Evolutionary conservation across 2,329 filamentous ascomycete genomes (phyloP).

Genomic region (Bipolaris oryzae): DNA sequence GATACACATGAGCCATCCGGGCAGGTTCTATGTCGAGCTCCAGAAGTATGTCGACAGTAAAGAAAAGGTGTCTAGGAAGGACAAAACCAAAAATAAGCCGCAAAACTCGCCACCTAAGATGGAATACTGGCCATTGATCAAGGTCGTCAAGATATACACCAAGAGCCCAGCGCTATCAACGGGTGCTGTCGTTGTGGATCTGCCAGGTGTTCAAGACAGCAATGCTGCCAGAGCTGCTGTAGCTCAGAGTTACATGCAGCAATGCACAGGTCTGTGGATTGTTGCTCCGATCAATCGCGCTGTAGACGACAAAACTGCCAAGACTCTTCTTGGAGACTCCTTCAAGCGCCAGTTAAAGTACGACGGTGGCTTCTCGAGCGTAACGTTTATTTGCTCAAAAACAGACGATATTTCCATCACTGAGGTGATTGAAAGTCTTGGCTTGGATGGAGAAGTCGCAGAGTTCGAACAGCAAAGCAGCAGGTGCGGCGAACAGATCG

Average conservation of each 20-base stretch:
- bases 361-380: slow-evolving; percentile 59
- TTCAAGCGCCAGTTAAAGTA: slow-evolving; percentile 66
- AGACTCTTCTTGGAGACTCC: slow-evolving; percentile 60
- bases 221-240: slow-evolving; percentile 66
- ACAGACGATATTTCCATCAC: slow-evolving; percentile 64
- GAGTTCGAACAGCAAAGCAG: slow-evolving; percentile 34
- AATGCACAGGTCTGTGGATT: slow-evolving; percentile 66
- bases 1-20: slow-evolving; percentile 48
- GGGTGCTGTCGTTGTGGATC: slow-evolving; percentile 62
- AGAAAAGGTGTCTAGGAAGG: slow-evolving; percentile 51
- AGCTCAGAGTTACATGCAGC: slow-evolving; percentile 64
- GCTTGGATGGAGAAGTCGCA: slow-evolving; percentile 42
- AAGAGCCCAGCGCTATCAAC: slow-evolving; percentile 59
- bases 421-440: slow-evolving; percentile 51
- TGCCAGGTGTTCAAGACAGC: slow-evolving; percentile 65
- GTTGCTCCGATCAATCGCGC: slow-evolving; percentile 66
- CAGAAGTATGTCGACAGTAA: slow-evolving; percentile 63
- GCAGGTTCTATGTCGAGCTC: slow-evolving; percentile 55
- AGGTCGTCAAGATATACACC: slow-evolving; percentile 59
- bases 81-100: slow-evolving; percentile 37
- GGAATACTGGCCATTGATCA: slow-evolving; percentile 60
- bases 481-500: slow-evolving; percentile 22
- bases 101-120: slow-evolving; percentile 33
- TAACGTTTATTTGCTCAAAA: slow-evolving; percentile 69
- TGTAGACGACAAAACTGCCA: slow-evolving; percentile 65